phyloP scores from a whole-genome alignment of 2,329 filamentous ascomycete genomes.

The Alternaria sp. region DNA sequence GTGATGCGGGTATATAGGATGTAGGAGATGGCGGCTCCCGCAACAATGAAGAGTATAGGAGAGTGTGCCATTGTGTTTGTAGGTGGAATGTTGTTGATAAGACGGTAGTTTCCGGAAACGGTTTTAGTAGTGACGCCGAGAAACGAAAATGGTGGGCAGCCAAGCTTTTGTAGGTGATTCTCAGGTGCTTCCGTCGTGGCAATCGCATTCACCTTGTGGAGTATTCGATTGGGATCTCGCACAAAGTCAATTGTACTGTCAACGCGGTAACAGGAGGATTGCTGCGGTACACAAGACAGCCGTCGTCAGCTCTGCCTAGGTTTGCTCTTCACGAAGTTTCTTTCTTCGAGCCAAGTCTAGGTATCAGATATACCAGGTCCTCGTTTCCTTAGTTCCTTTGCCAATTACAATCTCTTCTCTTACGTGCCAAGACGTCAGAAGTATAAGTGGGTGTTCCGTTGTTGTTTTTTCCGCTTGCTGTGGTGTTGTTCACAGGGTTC shows the following conservation, averaged over 20 bases:
- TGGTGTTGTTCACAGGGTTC: not conserved
- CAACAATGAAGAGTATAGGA: slow-evolving; percentile 40
- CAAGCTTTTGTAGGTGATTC: not conserved
- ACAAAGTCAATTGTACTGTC: not conserved
- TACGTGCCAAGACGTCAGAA: not conserved
- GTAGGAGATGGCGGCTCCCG: slow-evolving; percentile 47
- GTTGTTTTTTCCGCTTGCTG: not conserved
- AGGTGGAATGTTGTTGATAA: slow-evolving; percentile 1
- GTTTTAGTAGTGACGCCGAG: slow-evolving; percentile 5
- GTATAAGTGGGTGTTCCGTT: not conserved
- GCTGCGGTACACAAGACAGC: not conserved
- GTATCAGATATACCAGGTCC: not conserved
- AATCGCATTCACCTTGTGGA: slow-evolving; percentile 1
- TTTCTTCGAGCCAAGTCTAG: not conserved
- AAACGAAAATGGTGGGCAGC: not conserved
- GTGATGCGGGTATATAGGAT: slow-evolving; percentile 46
- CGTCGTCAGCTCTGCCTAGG: not conserved
- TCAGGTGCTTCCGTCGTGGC: not conserved
- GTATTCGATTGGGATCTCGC: not conserved
- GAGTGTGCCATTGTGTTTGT: slow-evolving; percentile 34
- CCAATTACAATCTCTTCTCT: not conserved
- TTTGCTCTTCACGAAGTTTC: not conserved
- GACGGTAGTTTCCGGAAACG: not conserved
- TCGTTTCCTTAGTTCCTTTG: not conserved
- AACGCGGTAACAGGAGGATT: not conserved